Conservation (phyloP, 805 yeast species). For the Cyberlindnera euphorbiae region DNA sequence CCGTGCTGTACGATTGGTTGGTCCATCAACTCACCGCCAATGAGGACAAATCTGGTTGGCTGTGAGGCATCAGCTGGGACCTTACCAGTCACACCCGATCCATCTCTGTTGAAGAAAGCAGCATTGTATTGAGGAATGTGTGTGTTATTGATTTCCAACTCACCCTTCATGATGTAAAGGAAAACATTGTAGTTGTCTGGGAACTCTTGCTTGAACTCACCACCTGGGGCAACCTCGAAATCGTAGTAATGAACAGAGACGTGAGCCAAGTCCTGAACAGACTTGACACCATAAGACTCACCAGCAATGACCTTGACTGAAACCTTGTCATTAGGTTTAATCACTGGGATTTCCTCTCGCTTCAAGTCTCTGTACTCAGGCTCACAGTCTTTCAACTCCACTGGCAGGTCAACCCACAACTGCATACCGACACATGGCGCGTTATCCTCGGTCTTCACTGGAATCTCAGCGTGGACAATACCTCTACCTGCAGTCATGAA, state of each 20-base stretch:
- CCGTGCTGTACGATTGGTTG: constrained; percentile 85
- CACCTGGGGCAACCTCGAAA: constrained; percentile 60
- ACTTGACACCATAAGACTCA: constrained; percentile 66
- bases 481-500: constrained; percentile 94
- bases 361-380: constrained; percentile 80
- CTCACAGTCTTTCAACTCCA: constrained; percentile 49
- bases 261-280: constrained; percentile 69
- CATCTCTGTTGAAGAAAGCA: constrained; percentile 66
- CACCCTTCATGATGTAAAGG: constrained; percentile 62
- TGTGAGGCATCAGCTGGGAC: constrained; percentile 38
- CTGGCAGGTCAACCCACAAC: constrained; percentile 84
- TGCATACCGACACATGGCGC: constrained; percentile 67
- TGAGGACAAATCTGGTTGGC: constrained; percentile 58
- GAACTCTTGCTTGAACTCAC: constrained; percentile 53
- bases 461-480: constrained; percentile 83
- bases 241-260: constrained; percentile 77
- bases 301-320: constrained; percentile 75
- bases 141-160: constrained; percentile 42
- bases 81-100: constrained; percentile 53
- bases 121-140: constrained; percentile 42
- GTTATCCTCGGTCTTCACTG: constrained; percentile 47
- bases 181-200: constrained; percentile 63
- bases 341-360: constrained; percentile 66
- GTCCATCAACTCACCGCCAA: constrained; percentile 70
- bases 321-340: constrained; percentile 57